Evolutionary conservation across 768 basidiomycete species (phyloP).

Genomic region (Roridomyces roridus): DNA sequence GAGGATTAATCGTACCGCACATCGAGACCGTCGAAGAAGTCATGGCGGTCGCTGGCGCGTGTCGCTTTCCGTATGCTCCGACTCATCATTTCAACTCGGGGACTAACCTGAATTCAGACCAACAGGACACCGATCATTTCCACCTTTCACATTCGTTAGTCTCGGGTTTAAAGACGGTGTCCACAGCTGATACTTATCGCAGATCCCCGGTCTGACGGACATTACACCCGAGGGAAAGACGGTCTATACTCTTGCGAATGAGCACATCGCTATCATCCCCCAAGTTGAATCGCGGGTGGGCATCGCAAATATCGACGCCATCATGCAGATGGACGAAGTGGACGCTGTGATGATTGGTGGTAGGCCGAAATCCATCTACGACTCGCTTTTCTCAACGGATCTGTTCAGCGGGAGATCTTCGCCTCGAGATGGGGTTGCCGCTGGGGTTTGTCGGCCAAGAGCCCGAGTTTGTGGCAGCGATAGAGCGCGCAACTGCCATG

Average conservation of each 20-base stretch:
- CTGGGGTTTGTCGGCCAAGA: slow-evolving; percentile 19
- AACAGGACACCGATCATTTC: slow-evolving; percentile 21
- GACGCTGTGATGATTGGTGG: slow-evolving; percentile 25
- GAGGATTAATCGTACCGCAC: slow-evolving; percentile 24
- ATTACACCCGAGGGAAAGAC: slow-evolving; percentile 20
- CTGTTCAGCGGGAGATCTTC: slow-evolving; percentile 18
- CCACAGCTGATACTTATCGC: background rate
- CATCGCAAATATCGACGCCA: slow-evolving; percentile 18
- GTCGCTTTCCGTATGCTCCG: slow-evolving; percentile 19
- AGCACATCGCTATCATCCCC: slow-evolving; percentile 23
- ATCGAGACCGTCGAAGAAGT: slow-evolving; percentile 21
- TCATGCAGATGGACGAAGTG: slow-evolving; percentile 18
- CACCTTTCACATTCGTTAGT: slow-evolving; percentile 24
- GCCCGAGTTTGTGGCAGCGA: slow-evolving; percentile 19
- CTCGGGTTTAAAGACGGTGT: background rate
- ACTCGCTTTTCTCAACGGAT: background rate
- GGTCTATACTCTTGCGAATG: slow-evolving; percentile 19
- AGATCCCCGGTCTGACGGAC: slow-evolving; percentile 20
- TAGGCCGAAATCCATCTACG: background rate
- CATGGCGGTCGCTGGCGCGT: slow-evolving; percentile 5
- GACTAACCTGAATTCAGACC: slow-evolving; percentile 6
- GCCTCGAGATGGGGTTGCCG: slow-evolving; percentile 23
- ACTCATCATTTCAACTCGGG: slow-evolving; percentile 3
- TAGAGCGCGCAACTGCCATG: slow-evolving; percentile 12
- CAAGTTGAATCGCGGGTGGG: slow-evolving; percentile 21